Percentiles rank a stretch among this genome's conserved stretches.
Conservation (phyloP, 495 filamentous ascomycete genomes). For the Amphirosellinia nigrospora region DNA sequence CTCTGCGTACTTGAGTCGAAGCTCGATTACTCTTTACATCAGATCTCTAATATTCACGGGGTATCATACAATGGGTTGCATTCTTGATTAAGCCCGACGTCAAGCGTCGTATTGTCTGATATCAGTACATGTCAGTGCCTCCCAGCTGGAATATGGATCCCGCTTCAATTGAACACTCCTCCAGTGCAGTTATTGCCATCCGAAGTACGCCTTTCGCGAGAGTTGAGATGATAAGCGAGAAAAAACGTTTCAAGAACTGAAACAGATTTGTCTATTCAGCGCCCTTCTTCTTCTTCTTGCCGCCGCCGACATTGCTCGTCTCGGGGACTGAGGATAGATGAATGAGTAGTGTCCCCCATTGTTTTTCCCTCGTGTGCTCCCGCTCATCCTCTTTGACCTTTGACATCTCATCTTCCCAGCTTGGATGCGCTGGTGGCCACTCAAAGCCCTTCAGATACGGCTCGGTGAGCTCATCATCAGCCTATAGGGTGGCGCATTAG, state of each 20-base stretch:
- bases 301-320: constrained; percentile 51
- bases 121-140: constrained; percentile 24
- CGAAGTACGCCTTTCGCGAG: not conserved
- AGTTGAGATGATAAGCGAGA: constrained; percentile 8
- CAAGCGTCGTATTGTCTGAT: constrained; percentile 3
- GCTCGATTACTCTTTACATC: too few species aligned
- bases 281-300: constrained; percentile 74
- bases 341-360: constrained; percentile 71
- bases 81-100: constrained; percentile 20
- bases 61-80: not conserved
- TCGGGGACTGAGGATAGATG: constrained; percentile 77
- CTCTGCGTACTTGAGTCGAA: too few species aligned
- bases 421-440: constrained; percentile 60
- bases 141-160: not conserved
- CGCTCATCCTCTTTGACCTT: constrained; percentile 26
- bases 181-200: constrained; percentile 17
- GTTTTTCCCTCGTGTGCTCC: constrained; percentile 24
- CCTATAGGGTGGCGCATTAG: constrained; percentile 54
- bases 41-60: too few species aligned
- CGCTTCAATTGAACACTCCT: constrained; percentile 1
- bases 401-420: constrained; percentile 76
- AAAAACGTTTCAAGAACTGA: constrained; percentile 3
- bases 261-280: constrained; percentile 47
- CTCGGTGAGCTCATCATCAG: constrained; percentile 83
- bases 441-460: constrained; percentile 91